phyloP scores from a whole-genome alignment of 2,329 filamentous ascomycete species.

The Ophiocordyceps camponoti-rufipedis region DNA sequence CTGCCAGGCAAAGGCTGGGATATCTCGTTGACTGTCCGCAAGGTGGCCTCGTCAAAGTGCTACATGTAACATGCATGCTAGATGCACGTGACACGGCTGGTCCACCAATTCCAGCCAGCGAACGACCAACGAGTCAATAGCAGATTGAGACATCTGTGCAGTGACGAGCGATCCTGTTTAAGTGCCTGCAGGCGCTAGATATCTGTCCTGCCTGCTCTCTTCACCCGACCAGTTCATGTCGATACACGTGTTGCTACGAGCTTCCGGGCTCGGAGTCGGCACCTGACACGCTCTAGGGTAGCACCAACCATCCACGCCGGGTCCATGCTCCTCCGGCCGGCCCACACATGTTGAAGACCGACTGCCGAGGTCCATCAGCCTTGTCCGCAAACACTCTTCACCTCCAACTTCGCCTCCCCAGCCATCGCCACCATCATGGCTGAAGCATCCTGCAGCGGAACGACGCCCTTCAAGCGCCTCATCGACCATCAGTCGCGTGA shows the following conservation, averaged over 20 bases:
- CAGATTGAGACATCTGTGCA: too few species aligned
- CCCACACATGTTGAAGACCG: too few species aligned
- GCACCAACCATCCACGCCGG: background rate
- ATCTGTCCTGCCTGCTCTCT: too few species aligned
- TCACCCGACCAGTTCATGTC: too few species aligned
- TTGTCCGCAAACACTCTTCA: background rate
- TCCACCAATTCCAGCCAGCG: background rate
- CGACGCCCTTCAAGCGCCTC: constrained; percentile 23
- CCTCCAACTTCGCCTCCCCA: background rate
- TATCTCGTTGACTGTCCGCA: background rate
- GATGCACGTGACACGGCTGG: constrained; percentile 3
- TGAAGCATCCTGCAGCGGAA: constrained; percentile 22
- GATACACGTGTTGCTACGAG: too few species aligned
- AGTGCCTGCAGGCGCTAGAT: too few species aligned
- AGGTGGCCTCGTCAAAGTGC: background rate
- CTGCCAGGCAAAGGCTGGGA: too few species aligned
- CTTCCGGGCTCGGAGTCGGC: background rate
- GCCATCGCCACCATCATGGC: constrained; percentile 12
- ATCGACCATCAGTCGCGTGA: constrained; percentile 23
- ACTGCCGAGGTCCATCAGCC: background rate
- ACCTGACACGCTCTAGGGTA: background rate
- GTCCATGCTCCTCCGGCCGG: too few species aligned
- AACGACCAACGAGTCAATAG: too few species aligned
- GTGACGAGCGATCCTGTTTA: too few species aligned
- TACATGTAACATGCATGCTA: too few species aligned